Percentiles rank a stretch among this genome's conserved stretches.
These are phyloP conservation scores for Talaromyces amestolkiae DNA, from an alignment of 2,329 filamentous ascomycete genomes.

Conservation along the genomic window DNA sequence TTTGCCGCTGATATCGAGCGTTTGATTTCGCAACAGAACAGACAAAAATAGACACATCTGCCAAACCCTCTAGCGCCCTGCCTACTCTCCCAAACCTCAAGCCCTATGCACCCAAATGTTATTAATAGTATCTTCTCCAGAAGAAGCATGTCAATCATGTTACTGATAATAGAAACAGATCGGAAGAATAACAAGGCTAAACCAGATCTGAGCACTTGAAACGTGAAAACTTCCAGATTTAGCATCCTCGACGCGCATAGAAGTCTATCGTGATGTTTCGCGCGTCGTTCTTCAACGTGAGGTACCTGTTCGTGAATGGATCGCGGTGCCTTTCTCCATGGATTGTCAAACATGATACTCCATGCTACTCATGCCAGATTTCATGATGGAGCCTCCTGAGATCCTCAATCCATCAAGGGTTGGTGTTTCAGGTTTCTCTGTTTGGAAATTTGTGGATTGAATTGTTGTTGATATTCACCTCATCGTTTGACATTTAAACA, in stretches of 20 bases:
- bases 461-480: constrained; percentile 26
- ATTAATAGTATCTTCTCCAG: constrained; percentile 20
- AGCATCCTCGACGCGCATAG: constrained; percentile 23
- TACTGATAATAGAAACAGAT: constrained; percentile 29
- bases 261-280: constrained; percentile 28
- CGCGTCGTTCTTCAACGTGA: constrained; percentile 17
- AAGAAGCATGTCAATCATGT: constrained; percentile 10
- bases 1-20: constrained; percentile 16
- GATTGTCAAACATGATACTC: constrained; percentile 8
- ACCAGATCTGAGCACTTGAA: constrained; percentile 19
- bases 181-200: constrained; percentile 4
- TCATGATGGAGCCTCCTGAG: constrained; percentile 30
- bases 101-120: constrained; percentile 8
- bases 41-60: constrained; percentile 3
- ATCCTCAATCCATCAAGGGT: constrained; percentile 15
- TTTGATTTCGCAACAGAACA: background rate
- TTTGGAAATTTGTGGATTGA: constrained; percentile 28
- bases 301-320: constrained; percentile 27
- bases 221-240: constrained; percentile 37
- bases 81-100: background rate
- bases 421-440: constrained; percentile 41
- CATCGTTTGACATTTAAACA: constrained; percentile 40
- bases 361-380: constrained; percentile 22
- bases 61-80: background rate
- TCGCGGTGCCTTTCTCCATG: constrained; percentile 18